Conservation (phyloP, 139 green algal genomes). For the Closterium sp. region DNA sequence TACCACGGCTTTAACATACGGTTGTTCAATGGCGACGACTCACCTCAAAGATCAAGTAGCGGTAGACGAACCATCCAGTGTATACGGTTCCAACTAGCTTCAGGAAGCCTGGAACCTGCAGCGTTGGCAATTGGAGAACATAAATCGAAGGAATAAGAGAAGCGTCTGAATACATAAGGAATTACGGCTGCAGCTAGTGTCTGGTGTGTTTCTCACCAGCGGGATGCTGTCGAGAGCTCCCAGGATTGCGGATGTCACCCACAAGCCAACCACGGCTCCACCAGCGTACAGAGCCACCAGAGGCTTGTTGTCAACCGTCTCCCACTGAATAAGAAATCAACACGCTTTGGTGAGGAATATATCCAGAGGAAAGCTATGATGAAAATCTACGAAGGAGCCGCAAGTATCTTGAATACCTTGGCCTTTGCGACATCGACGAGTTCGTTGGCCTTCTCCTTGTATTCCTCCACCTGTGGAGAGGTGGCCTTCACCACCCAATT, state of each 20-base stretch:
- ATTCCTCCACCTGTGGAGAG: neutral
- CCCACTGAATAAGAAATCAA: constrained; percentile 64
- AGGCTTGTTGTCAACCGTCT: constrained; percentile 85
- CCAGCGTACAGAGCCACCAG: constrained; percentile 77
- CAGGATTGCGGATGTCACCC: constrained; percentile 85
- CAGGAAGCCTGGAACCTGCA: constrained; percentile 86
- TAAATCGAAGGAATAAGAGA: neutral
- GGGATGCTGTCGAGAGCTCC: constrained; percentile 87
- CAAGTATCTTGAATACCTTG: neutral
- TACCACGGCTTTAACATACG: neutral
- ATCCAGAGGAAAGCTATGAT: too few species aligned
- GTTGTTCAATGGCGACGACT: neutral
- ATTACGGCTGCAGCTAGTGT: neutral
- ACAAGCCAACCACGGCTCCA: constrained; percentile 81
- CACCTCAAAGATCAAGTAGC: constrained; percentile 98
- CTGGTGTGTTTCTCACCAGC: constrained; percentile 63
- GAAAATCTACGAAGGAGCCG: too few species aligned
- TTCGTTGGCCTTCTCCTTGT: neutral
- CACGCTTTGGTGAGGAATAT: neutral
- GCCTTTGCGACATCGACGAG: neutral
- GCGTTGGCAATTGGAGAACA: neutral
- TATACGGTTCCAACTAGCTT: constrained; percentile 96
- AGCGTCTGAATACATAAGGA: neutral
- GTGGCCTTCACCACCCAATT: neutral
- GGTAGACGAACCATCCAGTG: constrained; percentile 95